Evolutionary conservation across 2,329 filamentous ascomycete genomes (phyloP).

Genomic region (Aspergillus transmontanensis): DNA sequence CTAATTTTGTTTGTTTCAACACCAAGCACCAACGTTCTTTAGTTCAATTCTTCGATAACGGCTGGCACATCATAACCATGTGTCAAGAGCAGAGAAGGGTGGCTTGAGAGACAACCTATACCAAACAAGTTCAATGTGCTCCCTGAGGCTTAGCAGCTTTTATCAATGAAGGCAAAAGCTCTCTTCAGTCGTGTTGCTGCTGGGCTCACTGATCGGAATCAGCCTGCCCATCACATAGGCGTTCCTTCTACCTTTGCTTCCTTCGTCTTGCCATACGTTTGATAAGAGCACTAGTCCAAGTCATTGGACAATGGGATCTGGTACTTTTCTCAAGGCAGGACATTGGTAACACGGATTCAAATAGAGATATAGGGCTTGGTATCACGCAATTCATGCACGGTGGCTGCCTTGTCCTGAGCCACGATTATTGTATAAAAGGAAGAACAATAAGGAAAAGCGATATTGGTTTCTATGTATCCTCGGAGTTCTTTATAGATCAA

Average conservation of each 20-base stretch:
- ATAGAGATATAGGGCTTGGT: conserved; percentile 22
- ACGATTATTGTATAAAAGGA: not conserved
- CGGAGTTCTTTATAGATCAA: not conserved
- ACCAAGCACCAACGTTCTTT: not conserved
- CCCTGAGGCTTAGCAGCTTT: not conserved
- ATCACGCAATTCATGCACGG: conserved; percentile 30
- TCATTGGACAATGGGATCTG: conserved; percentile 13
- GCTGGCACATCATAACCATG: not conserved
- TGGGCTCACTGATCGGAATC: not conserved
- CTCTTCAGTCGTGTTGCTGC: not conserved
- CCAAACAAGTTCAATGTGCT: not conserved
- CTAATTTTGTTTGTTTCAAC: not conserved
- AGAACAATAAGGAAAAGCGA: not conserved
- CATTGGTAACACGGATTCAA: no score
- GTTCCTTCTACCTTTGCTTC: not conserved
- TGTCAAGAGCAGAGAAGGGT: not conserved
- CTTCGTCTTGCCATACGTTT: not conserved
- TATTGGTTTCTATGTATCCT: not conserved
- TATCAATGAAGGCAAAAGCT: not conserved
- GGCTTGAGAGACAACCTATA: not conserved
- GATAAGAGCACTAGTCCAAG: not conserved
- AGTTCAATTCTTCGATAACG: not conserved
- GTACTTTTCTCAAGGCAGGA: conserved; percentile 9
- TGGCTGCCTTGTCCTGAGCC: not conserved
- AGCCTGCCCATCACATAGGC: not conserved